phyloP scores from a whole-genome alignment of 2,329 filamentous ascomycete genomes.

The Emmonsia crescens region DNA sequence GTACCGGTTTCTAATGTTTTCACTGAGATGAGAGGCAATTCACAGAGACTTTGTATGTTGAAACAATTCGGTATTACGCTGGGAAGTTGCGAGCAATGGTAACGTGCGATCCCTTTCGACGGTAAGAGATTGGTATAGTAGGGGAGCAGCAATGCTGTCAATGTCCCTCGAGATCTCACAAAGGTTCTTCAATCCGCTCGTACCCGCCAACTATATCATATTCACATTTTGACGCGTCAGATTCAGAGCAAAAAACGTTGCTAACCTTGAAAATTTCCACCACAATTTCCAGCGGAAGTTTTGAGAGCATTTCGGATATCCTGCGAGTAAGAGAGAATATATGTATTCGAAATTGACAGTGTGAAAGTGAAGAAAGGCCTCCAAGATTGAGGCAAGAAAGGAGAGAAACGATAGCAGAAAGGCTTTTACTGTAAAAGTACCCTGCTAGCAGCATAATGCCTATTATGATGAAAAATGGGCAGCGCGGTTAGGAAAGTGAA shows the following conservation, averaged over 20 bases:
- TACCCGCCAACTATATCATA: not conserved
- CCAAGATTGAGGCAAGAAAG: no score
- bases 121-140: slow-evolving; percentile 1
- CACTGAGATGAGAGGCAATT: not conserved
- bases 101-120: not conserved
- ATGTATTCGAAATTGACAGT: not conserved
- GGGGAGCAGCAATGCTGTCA: slow-evolving; percentile 1
- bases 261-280: not conserved
- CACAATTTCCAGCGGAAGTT: not conserved
- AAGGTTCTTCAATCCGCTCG: not conserved
- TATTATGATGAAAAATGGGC: no score
- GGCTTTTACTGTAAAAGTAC: no score
- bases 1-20: not conserved
- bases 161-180: slow-evolving; percentile 1
- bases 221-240: not conserved
- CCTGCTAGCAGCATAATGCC: no score
- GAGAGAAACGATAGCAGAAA: no score
- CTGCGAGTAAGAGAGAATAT: no score
- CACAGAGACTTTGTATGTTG: not conserved
- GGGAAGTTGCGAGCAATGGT: not conserved
- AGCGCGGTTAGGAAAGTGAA: no score
- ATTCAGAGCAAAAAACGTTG: not conserved
- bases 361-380: not conserved
- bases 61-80: not conserved
- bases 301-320: no score